A percentile compares a stretch with the other conserved stretches of the same genome.
phyloP scores from a whole-genome alignment of 1,284 basidiomycete genomes.

The Coniophora puteana region DNA sequence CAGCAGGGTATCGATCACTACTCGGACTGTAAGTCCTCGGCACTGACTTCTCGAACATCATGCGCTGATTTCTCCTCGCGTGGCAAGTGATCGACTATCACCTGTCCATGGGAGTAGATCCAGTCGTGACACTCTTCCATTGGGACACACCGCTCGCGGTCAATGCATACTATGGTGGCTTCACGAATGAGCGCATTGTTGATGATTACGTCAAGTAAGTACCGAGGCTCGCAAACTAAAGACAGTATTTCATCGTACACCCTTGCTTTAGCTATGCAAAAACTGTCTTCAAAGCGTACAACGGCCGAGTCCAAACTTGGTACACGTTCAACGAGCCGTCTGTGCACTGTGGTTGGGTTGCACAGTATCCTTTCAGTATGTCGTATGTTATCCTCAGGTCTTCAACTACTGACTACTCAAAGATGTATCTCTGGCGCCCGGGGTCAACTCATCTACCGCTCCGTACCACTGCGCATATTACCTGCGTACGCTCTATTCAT shows the following conservation, averaged over 20 bases:
- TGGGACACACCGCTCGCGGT: slow-evolving; percentile 46
- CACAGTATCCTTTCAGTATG: slow-evolving; percentile 41
- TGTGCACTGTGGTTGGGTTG: slow-evolving; percentile 36
- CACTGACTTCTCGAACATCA: not conserved
- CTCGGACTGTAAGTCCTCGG: slow-evolving; percentile 34
- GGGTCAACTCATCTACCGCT: slow-evolving; percentile 37
- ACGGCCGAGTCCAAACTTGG: slow-evolving; percentile 46
- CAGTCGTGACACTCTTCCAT: slow-evolving; percentile 45
- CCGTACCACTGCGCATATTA: slow-evolving; percentile 41
- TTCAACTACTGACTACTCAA: not conserved
- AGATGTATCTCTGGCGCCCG: slow-evolving; percentile 37
- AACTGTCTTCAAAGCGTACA: slow-evolving; percentile 44
- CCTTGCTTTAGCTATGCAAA: slow-evolving; percentile 35
- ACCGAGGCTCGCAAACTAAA: not conserved
- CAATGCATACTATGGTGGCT: slow-evolving; percentile 44
- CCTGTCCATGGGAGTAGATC: slow-evolving; percentile 35
- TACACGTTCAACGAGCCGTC: slow-evolving; percentile 50
- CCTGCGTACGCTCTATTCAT: slow-evolving; percentile 29
- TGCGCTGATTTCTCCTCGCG: not conserved
- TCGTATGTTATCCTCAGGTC: slow-evolving; percentile 2
- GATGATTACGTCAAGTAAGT: slow-evolving; percentile 44
- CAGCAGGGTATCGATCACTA: slow-evolving; percentile 41
- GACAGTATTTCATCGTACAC: not conserved
- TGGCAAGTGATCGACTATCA: slow-evolving; percentile 45
- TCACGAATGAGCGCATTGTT: slow-evolving; percentile 39